Evolutionary conservation across 768 basidiomycete genomes (phyloP).

Genomic region (Mycena rosella): DNA sequence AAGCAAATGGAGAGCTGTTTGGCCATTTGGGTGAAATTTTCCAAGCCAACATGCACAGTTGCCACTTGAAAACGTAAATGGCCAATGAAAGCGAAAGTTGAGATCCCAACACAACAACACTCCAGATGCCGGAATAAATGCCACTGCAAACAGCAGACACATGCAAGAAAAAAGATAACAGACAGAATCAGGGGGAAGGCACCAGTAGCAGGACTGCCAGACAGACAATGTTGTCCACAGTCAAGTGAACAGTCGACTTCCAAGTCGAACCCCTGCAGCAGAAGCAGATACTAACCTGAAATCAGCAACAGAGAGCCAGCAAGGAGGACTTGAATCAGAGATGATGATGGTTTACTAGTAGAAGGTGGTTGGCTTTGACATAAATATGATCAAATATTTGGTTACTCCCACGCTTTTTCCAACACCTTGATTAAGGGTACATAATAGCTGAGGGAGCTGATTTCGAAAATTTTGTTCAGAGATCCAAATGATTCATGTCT

Average conservation of each 20-base stretch:
- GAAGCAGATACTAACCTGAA: background rate
- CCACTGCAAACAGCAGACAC: too few species aligned
- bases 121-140: too few species aligned
- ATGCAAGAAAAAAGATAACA: background rate
- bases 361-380: background rate
- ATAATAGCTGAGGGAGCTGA: too few species aligned
- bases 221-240: background rate
- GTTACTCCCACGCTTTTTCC: too few species aligned
- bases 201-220: too few species aligned
- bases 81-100: constrained; percentile 32
- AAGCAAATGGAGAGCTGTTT: background rate
- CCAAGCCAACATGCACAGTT: too few species aligned
- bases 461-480: too few species aligned
- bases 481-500: too few species aligned
- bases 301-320: background rate
- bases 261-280: background rate
- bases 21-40: too few species aligned
- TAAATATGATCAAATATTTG: constrained; percentile 6
- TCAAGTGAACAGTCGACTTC: background rate
- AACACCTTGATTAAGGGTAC: too few species aligned
- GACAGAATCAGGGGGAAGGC: too few species aligned
- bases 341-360: constrained; percentile 2
- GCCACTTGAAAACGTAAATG: too few species aligned
- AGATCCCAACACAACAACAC: constrained; percentile 17
- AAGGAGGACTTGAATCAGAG: background rate